Base-by-base conservation (phyloP, 202 grass and related monocot species). In the Zoysia matrella region DNA sequence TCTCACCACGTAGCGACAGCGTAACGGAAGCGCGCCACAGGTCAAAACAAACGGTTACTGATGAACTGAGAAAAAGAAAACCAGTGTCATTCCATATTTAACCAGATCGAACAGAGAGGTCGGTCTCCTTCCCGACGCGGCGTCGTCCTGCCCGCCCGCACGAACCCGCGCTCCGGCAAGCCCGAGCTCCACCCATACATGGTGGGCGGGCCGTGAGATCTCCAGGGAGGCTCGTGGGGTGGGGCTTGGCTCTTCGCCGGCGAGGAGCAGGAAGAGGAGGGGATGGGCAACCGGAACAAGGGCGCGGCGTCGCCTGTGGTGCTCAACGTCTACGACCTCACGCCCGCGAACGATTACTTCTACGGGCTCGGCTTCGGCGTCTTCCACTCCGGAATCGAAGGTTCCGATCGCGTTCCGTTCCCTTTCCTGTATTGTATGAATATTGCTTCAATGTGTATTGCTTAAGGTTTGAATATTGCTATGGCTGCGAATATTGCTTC, bases 311-410 rank as follows among this genome's bases (percentile, higher is more conserved):
- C 88, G 74, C 93, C 93, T 65, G 88, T 95, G 61, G 47, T 95
- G 71, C 88, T 22, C 22, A 22, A 22, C 22, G 22, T 22, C 22
- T 22, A 22, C 22, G 22, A 22, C 22, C 22, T 22, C 22, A 22
- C 22, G 22, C 83, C 88, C 67, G 83, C 88, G n/a, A 95, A 95
- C 83, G 82, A 95, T 85, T 95, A 92, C 86, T 75, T 96, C 83
- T 92, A 90, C 88, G 91, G 93, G 93, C 76, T 87, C 74, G 93
- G 93, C 69, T 85, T 96, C 60, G 93, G 93, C 52, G 87, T 96
- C 83, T 96, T 90, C 90, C 93, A 96, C 82, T 96, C 93, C 49
- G 93, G 93, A 66, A 93, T 96, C 83, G 93, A 96, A 96, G 93
- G 93, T 91, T 45, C 11, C 15, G 6, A 11, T 8, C 1, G 12